Conservation (phyloP, 2,329 filamentous ascomycete genomes). For the Nemania sp. region DNA sequence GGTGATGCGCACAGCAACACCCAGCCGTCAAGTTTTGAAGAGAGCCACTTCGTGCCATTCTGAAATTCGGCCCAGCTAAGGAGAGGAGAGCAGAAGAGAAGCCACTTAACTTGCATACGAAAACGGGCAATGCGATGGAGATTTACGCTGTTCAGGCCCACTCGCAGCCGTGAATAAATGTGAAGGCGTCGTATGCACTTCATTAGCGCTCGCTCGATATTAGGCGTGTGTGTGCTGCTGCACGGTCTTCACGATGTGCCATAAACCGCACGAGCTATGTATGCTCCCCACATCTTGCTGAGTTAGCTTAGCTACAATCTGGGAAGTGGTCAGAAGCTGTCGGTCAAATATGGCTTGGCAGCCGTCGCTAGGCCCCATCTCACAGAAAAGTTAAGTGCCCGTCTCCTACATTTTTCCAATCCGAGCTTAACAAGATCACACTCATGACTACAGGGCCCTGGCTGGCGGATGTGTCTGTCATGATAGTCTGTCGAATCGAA, state of each 20-base stretch:
- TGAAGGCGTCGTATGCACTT: constrained; percentile 35
- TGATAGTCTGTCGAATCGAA: constrained; percentile 1
- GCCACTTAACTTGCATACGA: constrained; percentile 10
- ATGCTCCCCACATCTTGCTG: constrained; percentile 8
- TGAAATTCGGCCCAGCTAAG: background rate
- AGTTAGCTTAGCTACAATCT: constrained; percentile 24
- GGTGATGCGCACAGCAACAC: background rate
- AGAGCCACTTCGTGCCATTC: background rate
- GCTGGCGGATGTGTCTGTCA: background rate
- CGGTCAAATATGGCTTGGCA: constrained; percentile 19
- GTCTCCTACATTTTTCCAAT: background rate
- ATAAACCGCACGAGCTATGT: constrained; percentile 25
- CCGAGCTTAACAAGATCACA: constrained; percentile 1
- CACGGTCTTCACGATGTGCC: constrained; percentile 32
- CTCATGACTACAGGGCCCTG: background rate
- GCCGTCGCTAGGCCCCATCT: constrained; percentile 5
- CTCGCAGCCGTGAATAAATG: constrained; percentile 39
- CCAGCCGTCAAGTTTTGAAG: constrained; percentile 28
- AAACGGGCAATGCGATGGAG: constrained; percentile 27
- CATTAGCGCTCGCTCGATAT: constrained; percentile 31
- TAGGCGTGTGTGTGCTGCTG: constrained; percentile 33
- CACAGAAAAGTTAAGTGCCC: background rate
- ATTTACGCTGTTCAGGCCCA: constrained; percentile 34
- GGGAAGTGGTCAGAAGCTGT: constrained; percentile 18
- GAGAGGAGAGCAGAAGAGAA: background rate